phyloP scores from a whole-genome alignment of 2,329 filamentous ascomycete genomes.

The Penicillium sp. region DNA sequence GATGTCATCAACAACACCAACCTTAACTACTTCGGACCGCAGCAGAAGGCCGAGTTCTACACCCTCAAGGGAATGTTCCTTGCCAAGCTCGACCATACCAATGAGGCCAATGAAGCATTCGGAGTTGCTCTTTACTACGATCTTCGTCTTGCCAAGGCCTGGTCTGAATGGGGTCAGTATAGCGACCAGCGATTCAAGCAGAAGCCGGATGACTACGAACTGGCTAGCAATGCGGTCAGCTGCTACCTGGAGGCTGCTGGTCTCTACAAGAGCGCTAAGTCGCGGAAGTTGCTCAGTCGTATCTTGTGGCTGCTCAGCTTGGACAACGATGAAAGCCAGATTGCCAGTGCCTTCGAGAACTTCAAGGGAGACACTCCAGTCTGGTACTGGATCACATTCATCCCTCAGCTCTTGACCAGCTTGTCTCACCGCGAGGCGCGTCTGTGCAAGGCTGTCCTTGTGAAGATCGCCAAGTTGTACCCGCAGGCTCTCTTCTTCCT shows the following conservation, averaged over 20 bases:
- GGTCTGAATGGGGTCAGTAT: slow-evolving; percentile 99
- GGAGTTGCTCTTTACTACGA: slow-evolving; percentile 95
- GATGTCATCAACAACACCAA: slow-evolving; percentile 99
- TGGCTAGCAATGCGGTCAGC: slow-evolving; percentile 86
- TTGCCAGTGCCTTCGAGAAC: slow-evolving; percentile 84
- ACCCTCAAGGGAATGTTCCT: slow-evolving; percentile 99
- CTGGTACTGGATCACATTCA: slow-evolving; percentile 99
- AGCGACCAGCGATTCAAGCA: slow-evolving; percentile 96
- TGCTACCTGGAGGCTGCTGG: slow-evolving; percentile 95
- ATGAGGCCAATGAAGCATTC: slow-evolving; percentile 90
- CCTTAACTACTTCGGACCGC: slow-evolving; percentile 92
- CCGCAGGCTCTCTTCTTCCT: slow-evolving; percentile 96
- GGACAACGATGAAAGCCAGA: slow-evolving; percentile 79
- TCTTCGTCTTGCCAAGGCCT: slow-evolving; percentile 90
- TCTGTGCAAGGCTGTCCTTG: slow-evolving; percentile 79
- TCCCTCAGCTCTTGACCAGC: slow-evolving; percentile 90
- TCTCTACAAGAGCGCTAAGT: slow-evolving; percentile 96
- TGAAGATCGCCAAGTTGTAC: slow-evolving; percentile 93
- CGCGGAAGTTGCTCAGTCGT: slow-evolving; percentile 84
- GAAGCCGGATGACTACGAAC: slow-evolving; percentile 74
- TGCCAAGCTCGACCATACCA: slow-evolving; percentile 85
- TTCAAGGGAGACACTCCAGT: slow-evolving; percentile 97
- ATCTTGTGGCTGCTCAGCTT: slow-evolving; percentile 95
- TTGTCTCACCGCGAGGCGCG: slow-evolving; percentile 87
- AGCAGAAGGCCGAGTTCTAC: slow-evolving; percentile 98